Conservation (phyloP, 2,329 filamentous ascomycete species). For the Phialophora tarda region DNA sequence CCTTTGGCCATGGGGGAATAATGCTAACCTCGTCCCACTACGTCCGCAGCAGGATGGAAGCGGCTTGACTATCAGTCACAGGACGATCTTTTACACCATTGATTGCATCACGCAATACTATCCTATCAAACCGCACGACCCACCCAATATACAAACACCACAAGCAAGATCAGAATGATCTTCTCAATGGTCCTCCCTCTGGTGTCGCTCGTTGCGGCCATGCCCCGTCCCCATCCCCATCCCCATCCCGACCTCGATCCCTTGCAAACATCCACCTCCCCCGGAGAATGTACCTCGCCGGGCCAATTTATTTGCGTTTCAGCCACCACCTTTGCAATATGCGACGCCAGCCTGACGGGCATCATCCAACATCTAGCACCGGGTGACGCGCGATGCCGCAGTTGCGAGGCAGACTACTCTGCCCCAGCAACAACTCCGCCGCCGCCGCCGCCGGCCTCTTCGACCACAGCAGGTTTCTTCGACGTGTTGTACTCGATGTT, state of each 20-base stretch:
- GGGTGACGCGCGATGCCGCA: slow-evolving; percentile 5
- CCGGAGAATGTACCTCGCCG: slow-evolving; percentile 3
- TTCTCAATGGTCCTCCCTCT: not conserved
- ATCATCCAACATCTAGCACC: not conserved
- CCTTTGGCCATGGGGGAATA: not conserved
- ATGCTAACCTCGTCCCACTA: not conserved
- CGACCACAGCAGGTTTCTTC: not conserved
- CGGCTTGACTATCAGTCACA: not conserved
- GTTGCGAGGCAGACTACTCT: not conserved
- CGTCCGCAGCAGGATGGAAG: not conserved
- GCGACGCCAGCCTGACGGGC: slow-evolving; percentile 4
- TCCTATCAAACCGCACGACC: not conserved
- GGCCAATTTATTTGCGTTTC: slow-evolving; percentile 10
- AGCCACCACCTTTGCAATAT: slow-evolving; percentile 5
- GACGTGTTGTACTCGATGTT: no score
- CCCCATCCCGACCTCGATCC: not conserved
- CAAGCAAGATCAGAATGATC: not conserved
- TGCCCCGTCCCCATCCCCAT: slow-evolving; percentile 5
- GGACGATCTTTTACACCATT: not conserved
- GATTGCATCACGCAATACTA: not conserved
- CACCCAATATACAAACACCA: not conserved
- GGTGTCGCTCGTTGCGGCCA: not conserved
- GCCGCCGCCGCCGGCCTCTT: no score
- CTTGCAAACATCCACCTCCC: not conserved
- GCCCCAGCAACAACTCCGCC: not conserved